These are phyloP conservation scores for Pythium oligandrum DNA, from an alignment of 352 stramenopile genomes.

Conservation along the genomic window DNA sequence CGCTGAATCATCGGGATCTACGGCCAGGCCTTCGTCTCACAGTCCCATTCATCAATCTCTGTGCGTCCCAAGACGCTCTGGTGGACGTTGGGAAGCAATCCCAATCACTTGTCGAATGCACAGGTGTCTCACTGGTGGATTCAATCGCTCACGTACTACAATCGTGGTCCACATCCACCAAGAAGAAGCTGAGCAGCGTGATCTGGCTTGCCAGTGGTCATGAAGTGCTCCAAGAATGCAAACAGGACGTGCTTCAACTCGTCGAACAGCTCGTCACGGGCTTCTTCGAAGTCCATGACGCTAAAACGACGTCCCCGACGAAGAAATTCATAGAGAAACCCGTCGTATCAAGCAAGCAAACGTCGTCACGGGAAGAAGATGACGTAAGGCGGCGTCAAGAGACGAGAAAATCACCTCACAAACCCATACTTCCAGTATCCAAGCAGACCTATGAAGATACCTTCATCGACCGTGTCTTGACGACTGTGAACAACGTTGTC, in stretches of 20 bases:
- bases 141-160: constrained; percentile 77
- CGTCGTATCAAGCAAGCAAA: too few relatives aligned
- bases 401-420: too few relatives aligned
- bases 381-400: too few relatives aligned
- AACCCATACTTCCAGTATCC: too few relatives aligned
- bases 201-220: constrained; percentile 90
- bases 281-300: constrained; percentile 89
- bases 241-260: constrained; percentile 74
- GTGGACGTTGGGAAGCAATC: constrained; percentile 79
- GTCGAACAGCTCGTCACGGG: constrained; percentile 93
- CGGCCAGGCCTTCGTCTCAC: constrained; percentile 41
- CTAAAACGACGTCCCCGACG: not conserved
- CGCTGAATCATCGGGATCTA: constrained; percentile 81
- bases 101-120: constrained; percentile 55
- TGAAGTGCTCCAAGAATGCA: constrained; percentile 93
- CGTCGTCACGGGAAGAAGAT: not conserved
- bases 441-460: constrained; percentile 77
- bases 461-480: constrained; percentile 85
- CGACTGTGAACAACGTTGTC: constrained; percentile 47
- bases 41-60: constrained; percentile 85
- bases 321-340: constrained; percentile 6
- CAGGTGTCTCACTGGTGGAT: constrained; percentile 55
- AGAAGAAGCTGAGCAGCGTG: constrained; percentile 30
- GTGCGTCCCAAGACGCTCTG: constrained; percentile 84
- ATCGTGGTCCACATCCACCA: constrained; percentile 6